phyloP scores from a whole-genome alignment of 306 rosid species.

The Rosa lucieae region DNA sequence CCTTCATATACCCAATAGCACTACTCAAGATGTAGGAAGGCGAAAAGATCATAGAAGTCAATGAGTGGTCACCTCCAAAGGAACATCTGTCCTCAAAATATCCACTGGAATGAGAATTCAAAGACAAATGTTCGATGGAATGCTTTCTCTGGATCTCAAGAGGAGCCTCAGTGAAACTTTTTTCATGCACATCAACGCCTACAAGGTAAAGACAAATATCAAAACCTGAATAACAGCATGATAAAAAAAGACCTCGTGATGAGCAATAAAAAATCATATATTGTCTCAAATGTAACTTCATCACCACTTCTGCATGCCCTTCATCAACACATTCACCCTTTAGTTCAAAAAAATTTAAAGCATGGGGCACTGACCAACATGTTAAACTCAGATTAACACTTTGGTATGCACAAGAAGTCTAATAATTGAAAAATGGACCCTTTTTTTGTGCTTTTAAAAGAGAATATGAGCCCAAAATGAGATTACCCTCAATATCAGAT shows the following conservation, averaged over 20 bases:
- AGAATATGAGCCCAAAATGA: conserved; percentile 2
- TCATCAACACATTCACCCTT: background rate
- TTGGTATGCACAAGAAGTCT: background rate
- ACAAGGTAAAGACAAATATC: conserved; percentile 22
- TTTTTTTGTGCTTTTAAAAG: background rate
- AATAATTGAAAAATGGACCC: background rate
- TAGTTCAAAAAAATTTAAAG: background rate
- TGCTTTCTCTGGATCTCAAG: conserved; percentile 46
- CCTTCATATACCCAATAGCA: conserved; percentile 62
- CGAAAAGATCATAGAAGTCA: conserved; percentile 29
- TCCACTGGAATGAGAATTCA: conserved; percentile 32
- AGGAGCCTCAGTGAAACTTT: conserved; percentile 33
- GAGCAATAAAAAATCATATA: conserved; percentile 15
- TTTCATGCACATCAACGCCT: conserved; percentile 52
- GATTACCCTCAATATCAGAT: conserved; percentile 47
- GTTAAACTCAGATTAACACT: conserved; percentile 3
- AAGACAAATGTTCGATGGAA: conserved; percentile 30
- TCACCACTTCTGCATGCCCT: background rate
- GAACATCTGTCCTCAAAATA: conserved; percentile 41
- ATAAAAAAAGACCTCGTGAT: conserved; percentile 8
- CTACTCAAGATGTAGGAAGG: conserved; percentile 56
- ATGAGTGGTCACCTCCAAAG: conserved; percentile 33
- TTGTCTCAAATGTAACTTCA: background rate
- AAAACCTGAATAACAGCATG: conserved; percentile 16
- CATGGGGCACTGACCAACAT: background rate